These are phyloP conservation scores for Aechmea fasciata DNA, from an alignment of 176 grass and related monocot genomes.

Conservation along the genomic window DNA sequence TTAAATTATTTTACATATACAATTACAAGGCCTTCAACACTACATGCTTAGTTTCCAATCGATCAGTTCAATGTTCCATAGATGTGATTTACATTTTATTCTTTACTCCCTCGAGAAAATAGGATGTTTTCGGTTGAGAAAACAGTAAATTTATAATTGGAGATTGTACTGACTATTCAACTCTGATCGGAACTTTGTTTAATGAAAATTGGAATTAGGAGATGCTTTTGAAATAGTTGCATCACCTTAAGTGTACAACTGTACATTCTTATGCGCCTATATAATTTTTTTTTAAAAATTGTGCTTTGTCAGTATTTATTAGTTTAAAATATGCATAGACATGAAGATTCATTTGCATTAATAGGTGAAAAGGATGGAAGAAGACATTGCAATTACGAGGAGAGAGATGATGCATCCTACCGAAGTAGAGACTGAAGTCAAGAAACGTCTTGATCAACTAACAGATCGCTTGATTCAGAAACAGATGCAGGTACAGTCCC, in stretches of 20 bases:
- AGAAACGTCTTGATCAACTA: constrained; percentile 90
- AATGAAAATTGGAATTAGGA: too few species aligned
- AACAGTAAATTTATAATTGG: too few species aligned
- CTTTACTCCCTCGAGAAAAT: too few species aligned
- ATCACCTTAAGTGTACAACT: too few species aligned
- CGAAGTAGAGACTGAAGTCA: constrained; percentile 79
- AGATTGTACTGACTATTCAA: too few species aligned
- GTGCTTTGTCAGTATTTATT: too few species aligned
- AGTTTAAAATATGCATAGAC: background rate
- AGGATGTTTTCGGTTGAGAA: too few species aligned
- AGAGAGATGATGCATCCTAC: constrained; percentile 66
- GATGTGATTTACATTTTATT: too few species aligned
- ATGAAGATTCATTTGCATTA: background rate
- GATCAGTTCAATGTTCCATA: background rate
- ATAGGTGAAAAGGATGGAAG: constrained; percentile 80
- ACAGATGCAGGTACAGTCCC: constrained; percentile 64
- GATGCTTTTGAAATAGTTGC: too few species aligned
- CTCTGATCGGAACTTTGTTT: too few species aligned
- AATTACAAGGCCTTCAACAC: background rate
- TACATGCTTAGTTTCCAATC: background rate
- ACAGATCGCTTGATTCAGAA: constrained; percentile 97
- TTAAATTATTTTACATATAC: background rate
- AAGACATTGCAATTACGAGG: constrained; percentile 68
- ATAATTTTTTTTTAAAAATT: too few species aligned
- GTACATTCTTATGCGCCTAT: too few species aligned